Evolutionary conservation across 108 stramenopile genomes (phyloP).

Genomic region (Fistulifera pelliculosa): DNA sequence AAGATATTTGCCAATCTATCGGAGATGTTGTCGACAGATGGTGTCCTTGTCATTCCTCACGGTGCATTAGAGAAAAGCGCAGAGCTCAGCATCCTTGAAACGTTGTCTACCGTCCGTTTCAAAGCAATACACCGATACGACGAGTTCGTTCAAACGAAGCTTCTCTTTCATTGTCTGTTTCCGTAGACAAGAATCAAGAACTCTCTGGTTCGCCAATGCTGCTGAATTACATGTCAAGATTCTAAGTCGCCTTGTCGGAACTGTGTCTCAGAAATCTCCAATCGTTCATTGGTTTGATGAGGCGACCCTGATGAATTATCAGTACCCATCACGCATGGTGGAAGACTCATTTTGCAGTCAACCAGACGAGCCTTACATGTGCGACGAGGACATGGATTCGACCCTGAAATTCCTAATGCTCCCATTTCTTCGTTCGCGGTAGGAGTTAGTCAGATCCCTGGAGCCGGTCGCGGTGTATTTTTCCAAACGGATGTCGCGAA

Average conservation of each 20-base stretch:
- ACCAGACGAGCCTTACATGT: not conserved
- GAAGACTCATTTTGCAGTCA: constrained; percentile 4
- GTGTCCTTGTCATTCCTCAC: constrained; percentile 28
- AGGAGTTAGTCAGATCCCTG: not conserved
- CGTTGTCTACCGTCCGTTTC: constrained; percentile 13
- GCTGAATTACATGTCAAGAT: constrained; percentile 9
- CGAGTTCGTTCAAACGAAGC: not conserved
- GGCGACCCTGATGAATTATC: constrained; percentile 7
- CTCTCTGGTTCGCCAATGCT: constrained; percentile 2
- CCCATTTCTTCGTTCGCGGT: constrained; percentile 4
- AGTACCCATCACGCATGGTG: constrained; percentile 3
- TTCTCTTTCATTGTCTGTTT: not conserved
- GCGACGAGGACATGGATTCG: constrained; percentile 4
- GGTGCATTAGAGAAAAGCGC: constrained; percentile 17
- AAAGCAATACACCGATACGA: constrained; percentile 37
- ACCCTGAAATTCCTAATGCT: constrained; percentile 2
- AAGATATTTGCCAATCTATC: constrained; percentile 31
- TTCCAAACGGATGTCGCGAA: not conserved
- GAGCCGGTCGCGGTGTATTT: constrained; percentile 4
- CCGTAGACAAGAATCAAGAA: not conserved
- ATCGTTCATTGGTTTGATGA: constrained; percentile 11
- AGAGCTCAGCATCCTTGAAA: constrained; percentile 29
- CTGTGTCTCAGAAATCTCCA: constrained; percentile 1
- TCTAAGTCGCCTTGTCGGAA: not conserved
- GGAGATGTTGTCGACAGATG: constrained; percentile 31